phyloP scores from a whole-genome alignment of 768 basidiomycete genomes.

The Kwoniella heveanensis region DNA sequence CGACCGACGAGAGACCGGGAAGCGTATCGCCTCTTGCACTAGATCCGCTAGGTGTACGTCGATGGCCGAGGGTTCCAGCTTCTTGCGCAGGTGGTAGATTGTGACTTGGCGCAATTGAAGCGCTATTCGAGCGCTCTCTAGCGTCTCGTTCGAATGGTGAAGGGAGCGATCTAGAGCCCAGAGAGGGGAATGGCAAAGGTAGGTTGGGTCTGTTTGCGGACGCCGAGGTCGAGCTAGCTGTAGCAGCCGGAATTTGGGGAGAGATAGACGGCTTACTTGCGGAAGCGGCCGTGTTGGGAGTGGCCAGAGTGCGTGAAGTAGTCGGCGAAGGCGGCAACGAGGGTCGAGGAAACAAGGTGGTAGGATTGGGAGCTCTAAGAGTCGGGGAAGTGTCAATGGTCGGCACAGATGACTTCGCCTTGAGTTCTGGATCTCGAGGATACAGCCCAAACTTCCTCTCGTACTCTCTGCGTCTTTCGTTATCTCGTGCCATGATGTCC shows the following conservation, averaged over 20 bases:
- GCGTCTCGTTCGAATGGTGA: constrained; percentile 34
- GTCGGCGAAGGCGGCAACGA: constrained; percentile 29
- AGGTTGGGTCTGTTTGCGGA: constrained; percentile 22
- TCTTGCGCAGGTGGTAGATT: not conserved
- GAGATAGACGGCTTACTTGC: constrained; percentile 27
- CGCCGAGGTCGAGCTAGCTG: constrained; percentile 1
- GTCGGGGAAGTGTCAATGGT: constrained; percentile 13
- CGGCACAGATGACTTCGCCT: not conserved
- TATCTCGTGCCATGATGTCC: not conserved
- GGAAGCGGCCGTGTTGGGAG: constrained; percentile 4
- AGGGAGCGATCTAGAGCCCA: constrained; percentile 29
- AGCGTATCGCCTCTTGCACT: constrained; percentile 12
- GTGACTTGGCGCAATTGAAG: constrained; percentile 9
- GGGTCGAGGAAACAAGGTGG: constrained; percentile 26
- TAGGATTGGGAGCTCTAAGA: constrained; percentile 7
- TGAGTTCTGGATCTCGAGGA: not conserved
- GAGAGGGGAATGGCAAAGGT: constrained; percentile 23
- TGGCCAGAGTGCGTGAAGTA: constrained; percentile 4
- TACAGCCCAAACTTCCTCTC: constrained; percentile 4
- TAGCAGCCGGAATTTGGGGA: constrained; percentile 20
- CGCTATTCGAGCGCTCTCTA: constrained; percentile 16
- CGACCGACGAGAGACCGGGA: not conserved
- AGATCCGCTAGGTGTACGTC: constrained; percentile 22
- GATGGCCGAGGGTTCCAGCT: constrained; percentile 14
- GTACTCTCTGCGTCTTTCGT: not conserved